Evolutionary conservation across 2,329 filamentous ascomycete genomes (phyloP), one percentile per base, ranked within the genome.

Genomic region (Colletotrichum australisinense): DNA sequence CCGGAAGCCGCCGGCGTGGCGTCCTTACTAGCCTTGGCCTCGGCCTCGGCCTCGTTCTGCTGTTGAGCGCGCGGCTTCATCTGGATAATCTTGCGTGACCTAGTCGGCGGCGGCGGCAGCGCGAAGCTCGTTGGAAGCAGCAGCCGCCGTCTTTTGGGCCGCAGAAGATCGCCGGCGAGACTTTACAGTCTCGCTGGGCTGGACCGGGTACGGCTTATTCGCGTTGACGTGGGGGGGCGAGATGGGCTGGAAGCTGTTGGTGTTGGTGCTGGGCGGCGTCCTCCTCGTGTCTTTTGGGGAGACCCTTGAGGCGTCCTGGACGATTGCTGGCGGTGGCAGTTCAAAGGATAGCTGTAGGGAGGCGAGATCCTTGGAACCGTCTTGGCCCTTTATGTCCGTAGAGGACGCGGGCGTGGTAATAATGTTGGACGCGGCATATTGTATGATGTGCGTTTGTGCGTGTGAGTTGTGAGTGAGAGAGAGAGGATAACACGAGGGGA

Each of bases 71-170:
- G 84, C 22, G 90, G 96, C 83, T 97, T 98, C 95, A 98, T 98
- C 84, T 98, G 96, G 72, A 98, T 98, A 81, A 99, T 98, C 85
- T 97, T 98, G 78, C 96, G 93, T 55, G 95, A 94, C 75, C 96
- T 89, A 3, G 95, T 98, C 0, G 97, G 97, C 19, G 96, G 97
- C 11, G 97, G 97, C 24, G 97, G 97, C 19, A 99, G 89, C 11
- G 93, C 89, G 81, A 98, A 97, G 60, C 89, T 86, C 89, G 76
- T 91, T 92, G 69, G 86, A 85, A n/a, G 42, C 42, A 70, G 84
- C 79, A 2, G 42, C 42, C 69, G 84, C 79, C 16, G 84, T 80
- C 63, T 80, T 81, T 64, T 82, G 80, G 22, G 84, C 82, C 14
- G 86, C 81, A 19, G 89, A 88, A 0, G 87, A 85, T 53, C 89